Base-by-base conservation (phyloP, 169 alveolate species). In the Plasmodium falciparum region DNA sequence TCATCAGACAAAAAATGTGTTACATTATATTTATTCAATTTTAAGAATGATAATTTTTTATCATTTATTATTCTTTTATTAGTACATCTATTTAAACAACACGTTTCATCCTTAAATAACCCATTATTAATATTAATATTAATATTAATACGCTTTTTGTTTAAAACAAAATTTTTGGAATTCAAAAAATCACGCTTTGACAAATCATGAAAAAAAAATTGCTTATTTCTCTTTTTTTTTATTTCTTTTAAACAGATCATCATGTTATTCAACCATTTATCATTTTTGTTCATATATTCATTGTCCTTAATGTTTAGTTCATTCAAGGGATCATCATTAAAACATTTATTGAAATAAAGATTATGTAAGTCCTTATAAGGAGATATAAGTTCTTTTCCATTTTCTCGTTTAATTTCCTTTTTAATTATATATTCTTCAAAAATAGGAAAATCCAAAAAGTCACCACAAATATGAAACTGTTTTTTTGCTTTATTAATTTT, bases 391-490 rank as follows among this genome's bases (percentile, higher is more conserved):
- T 39, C 9, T 6, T 39, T 5, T 39, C 47, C 47, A 1, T 39
- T 39, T 39, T 39, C 11, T 39, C 9, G 9, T 5, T 39, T 39
- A 39, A 39, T 39, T 39, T 1, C 6, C 45, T 29, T 26, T n/a
- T 62, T 72, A 52, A 54, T 61, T 15, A 39, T 61, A 43, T 76
- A 76, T 56, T 83, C 91, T 54, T 83, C 91, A 33, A 83, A 83
- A 20, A 83, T 54, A 29, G 45, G 20, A 24, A 56, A 83, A 63
- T 69, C 85, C 63, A 83, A 83, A 20, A 45, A 83, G 22, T 83
- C 85, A 1, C 52, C 29, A 33, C 49, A 15, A 2, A 26, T 26
- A 26, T 26, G 39, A 26, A 26, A 26, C 39, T 26, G 0, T 1
- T 26, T 26, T 26, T 3, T 26, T 26, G 39, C 39, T 26, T 26